These are phyloP conservation scores for Arctium minus DNA, from an alignment of 129 eudicot species.

Conservation along the genomic window DNA sequence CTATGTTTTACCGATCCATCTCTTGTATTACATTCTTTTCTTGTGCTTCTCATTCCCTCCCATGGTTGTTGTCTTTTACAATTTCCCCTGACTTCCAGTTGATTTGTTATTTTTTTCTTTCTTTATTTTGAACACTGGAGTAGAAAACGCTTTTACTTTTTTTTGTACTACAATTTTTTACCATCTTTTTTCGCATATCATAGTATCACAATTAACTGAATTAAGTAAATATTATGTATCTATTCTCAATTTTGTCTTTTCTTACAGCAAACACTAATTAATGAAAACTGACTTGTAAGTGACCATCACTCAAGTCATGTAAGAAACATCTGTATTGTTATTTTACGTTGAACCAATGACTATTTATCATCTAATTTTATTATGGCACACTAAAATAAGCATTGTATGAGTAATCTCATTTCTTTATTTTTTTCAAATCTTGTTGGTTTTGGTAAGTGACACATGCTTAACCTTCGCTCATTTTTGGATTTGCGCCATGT, in stretches of 20 bases:
- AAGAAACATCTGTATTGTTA: neutral
- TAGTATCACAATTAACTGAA: neutral
- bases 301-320: neutral
- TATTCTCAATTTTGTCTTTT: neutral
- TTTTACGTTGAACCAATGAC: neutral
- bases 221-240: neutral
- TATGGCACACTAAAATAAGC: neutral
- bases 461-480: neutral
- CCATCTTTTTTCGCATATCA: neutral
- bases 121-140: neutral
- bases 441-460: neutral
- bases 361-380: neutral
- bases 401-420: neutral
- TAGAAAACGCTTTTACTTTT: neutral
- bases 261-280: neutral
- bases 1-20: neutral
- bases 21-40: neutral
- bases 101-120: neutral
- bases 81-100: neutral
- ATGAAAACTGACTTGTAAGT: constrained; percentile 6
- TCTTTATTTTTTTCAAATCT: neutral
- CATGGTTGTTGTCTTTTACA: neutral
- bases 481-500: neutral
- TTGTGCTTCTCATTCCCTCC: neutral
- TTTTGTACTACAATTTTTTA: neutral